Evolutionary conservation across 345 rosid genomes (phyloP).

Genomic region (Aethionema arabicum): DNA sequence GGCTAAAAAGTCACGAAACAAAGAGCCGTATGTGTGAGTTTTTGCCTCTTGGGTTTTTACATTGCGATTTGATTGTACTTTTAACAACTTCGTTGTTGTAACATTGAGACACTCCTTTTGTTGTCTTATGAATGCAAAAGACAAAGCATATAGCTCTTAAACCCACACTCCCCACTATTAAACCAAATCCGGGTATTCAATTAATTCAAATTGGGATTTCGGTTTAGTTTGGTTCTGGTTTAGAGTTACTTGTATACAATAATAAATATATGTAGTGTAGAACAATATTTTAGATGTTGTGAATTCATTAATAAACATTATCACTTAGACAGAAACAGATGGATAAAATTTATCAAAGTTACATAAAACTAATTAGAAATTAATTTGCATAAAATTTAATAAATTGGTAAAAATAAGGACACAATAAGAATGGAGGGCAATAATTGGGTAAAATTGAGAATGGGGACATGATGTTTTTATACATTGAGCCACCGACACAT

Average conservation of each 20-base stretch:
- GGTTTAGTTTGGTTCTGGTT: background rate
- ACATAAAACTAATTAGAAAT: no score
- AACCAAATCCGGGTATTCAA: no score
- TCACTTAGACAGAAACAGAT: no score
- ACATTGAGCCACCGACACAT: slow-evolving; percentile 35
- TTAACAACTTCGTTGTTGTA: slow-evolving; percentile 14
- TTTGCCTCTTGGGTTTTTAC: background rate
- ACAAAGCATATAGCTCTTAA: slow-evolving; percentile 29
- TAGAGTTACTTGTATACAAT: no score
- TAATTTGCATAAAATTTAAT: no score
- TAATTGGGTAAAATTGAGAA: slow-evolving; percentile 29
- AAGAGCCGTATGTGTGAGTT: slow-evolving; percentile 22
- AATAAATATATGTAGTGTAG: no score
- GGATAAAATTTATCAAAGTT: no score
- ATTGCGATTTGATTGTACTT: slow-evolving; percentile 28
- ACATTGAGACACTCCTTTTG: slow-evolving; percentile 11
- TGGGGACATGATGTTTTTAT: slow-evolving; percentile 28
- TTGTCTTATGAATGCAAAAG: slow-evolving; percentile 23
- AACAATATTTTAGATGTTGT: no score
- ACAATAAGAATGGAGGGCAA: slow-evolving; percentile 3
- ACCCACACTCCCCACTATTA: no score
- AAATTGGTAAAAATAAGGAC: no score
- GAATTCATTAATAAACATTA: no score
- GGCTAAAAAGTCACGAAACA: slow-evolving; percentile 34
- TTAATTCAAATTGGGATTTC: background rate